Base-by-base conservation (phyloP, 139 green algal species). In the Volvox reticuliferus region DNA sequence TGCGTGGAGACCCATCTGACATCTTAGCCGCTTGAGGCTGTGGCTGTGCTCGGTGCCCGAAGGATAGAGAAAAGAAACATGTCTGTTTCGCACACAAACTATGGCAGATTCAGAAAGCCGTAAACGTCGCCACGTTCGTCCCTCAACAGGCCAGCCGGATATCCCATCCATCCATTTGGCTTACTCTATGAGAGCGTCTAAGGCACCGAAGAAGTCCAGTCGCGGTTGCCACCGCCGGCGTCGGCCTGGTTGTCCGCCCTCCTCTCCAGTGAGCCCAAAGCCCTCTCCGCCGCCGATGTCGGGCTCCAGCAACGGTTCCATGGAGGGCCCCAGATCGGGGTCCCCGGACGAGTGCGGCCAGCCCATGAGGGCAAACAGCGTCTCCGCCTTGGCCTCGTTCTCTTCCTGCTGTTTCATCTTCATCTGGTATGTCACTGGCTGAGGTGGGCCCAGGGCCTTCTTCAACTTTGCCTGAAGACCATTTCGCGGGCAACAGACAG, bases 311-410 rank as follows among this genome's bases (percentile, higher is more conserved):
- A 73, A 16, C 86, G 71, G 71, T 17, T 83, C 44, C 75, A 50
- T 24, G 33, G 75, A 61, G 2, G 73, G 73, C 71, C 86, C 86
- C 75, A 65, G 86, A 14, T 35, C 73, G 73, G 69, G 73, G 55
- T 90, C 86, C 28, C 55, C 73, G 32, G 73, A 37, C 1, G 86
- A 90, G 50, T 84, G 73, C 22, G 86, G 86, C 86, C 86, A 90
- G 71, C 86, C 86, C 73, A 85, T 77, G 20, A 9, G 28, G 2
- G 32, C 12, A 61, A 79, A 85, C 28, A 89, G 1, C 28, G 6
- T 19, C 37, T 90, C 86, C 3, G 86, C 86, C 86, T 90, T 90
- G n/a, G 50, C 75, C 86, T 90, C 86, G 0, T 22, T 5, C 50
- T 33, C 75, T 76, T 90, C 86, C 37, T 33, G 1, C 75, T 71